Percentiles rank a stretch among this genome's conserved stretches.
Conservation (phyloP, 2,329 filamentous ascomycete genomes). For the Calycina herbarum region DNA sequence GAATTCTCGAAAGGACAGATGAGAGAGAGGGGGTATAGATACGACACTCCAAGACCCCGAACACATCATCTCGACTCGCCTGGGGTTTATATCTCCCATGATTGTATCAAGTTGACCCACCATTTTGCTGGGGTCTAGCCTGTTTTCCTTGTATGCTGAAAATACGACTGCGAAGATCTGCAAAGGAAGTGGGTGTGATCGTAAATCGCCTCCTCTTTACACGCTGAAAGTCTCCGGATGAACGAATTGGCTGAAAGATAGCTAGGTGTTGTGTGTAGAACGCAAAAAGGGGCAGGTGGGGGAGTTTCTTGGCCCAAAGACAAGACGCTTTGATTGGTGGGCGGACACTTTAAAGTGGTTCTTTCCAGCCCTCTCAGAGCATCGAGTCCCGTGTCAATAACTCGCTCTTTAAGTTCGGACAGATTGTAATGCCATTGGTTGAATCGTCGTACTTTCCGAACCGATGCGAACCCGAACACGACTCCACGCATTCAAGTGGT, state of each 20-base stretch:
- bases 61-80: not conserved
- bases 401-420: too few species aligned
- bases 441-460: not conserved
- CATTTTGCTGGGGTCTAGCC: not conserved
- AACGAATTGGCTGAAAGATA: not conserved
- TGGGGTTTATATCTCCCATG: not conserved
- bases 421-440: not conserved
- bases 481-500: not conserved
- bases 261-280: too few species aligned
- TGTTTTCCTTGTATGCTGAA: not conserved
- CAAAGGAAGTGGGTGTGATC: not conserved
- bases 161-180: constrained; percentile 1
- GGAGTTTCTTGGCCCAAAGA: too few species aligned
- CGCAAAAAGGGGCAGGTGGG: too few species aligned
- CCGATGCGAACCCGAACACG: not conserved
- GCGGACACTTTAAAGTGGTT: too few species aligned
- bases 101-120: not conserved
- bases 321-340: too few species aligned
- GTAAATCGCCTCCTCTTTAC: not conserved
- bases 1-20: not conserved
- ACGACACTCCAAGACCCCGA: not conserved
- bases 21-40: not conserved
- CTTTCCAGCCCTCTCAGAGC: too few species aligned
- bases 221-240: not conserved
- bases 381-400: too few species aligned